These are phyloP conservation scores for Venturia asperata DNA, from an alignment of 2,329 filamentous ascomycete species.

Conservation along the genomic window DNA sequence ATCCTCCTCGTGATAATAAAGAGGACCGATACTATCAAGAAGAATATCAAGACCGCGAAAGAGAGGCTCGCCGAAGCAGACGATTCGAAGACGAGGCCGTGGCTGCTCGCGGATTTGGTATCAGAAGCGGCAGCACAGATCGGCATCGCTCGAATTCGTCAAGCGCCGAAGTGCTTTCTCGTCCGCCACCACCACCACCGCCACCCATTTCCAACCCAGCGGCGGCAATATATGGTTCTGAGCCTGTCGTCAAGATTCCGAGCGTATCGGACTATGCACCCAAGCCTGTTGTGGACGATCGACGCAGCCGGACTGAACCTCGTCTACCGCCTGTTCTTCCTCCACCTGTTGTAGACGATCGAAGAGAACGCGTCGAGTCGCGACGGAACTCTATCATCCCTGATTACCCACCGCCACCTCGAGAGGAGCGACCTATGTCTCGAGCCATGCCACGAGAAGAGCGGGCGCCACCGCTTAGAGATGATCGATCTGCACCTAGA, in stretches of 20 bases:
- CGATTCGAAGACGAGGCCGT: slow-evolving; percentile 38
- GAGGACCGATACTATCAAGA: slow-evolving; percentile 17
- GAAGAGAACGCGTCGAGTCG: not conserved
- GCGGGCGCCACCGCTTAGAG: not conserved
- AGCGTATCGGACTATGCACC: slow-evolving; percentile 13
- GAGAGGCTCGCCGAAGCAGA: slow-evolving; percentile 19
- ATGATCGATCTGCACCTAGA: not conserved
- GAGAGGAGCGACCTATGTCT: slow-evolving; percentile 3
- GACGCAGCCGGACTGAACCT: not conserved
- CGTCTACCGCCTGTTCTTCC: not conserved
- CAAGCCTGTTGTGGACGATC: slow-evolving; percentile 2
- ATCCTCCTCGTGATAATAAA: not conserved
- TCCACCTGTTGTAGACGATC: not conserved
- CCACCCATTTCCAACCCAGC: not conserved
- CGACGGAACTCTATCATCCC: not conserved
- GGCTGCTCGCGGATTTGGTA: slow-evolving; percentile 42
- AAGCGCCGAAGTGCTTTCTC: slow-evolving; percentile 12
- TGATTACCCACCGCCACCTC: slow-evolving; percentile 5
- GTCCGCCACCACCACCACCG: slow-evolving; percentile 8
- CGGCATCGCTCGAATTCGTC: slow-evolving; percentile 4
- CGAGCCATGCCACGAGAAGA: slow-evolving; percentile 9
- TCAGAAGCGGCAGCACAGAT: slow-evolving; percentile 30
- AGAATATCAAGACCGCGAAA: slow-evolving; percentile 17
- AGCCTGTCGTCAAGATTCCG: slow-evolving; percentile 19
- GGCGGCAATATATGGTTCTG: slow-evolving; percentile 16